Evolutionary conservation across 257 asterid genomes (phyloP), one percentile per base, ranked within the genome.

Genomic region (Pogostemon cablin): DNA sequence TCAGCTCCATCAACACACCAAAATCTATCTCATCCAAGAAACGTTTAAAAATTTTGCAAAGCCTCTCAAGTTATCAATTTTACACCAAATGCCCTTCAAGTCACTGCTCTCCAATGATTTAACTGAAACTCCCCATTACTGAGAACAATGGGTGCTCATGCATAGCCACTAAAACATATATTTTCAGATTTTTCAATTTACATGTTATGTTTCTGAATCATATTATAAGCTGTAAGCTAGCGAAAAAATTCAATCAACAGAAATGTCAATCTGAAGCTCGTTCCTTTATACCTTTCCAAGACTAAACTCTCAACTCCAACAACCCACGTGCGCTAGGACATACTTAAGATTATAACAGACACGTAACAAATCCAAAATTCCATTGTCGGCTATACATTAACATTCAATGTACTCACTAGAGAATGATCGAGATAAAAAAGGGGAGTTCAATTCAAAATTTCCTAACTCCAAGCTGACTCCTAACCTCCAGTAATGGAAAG

Each of bases 1-100:
- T 53, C 67, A 60, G 74, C 46, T 62, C 62, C 56, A 44, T 37
- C 71, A 38, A 58, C 58, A 69, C n/a, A 42, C 32, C 58, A 74
- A 78, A 69, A 44, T 50, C 48, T 54, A 68, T 54, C 37, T 40
- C 75, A 71, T 49, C 81, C 32, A 44, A 42, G 53, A 54, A 46
- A 40, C 3, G 11, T 44, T 34, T n/a, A 43, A 39, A 58, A 63
- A 41, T 3, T 74, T 74, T 72, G 54, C 50, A 35, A 39, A 54
- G 42, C 54, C 10, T 25, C 40, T 66, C 63, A 44, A 44, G 64
- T 42, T 37, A 40, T 66, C 59, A 54, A 32, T 38, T 59, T 34
- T 71, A 62, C 54, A 12, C 39, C 49, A 53, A 54, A 46, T 54
- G 8, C 66, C 17, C 56, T 56, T 61, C 57, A 71, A 60, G 61